Percentiles rank a stretch among this genome's conserved stretches.
Conservation (phyloP, 345 rosid species). For the Iberis pinnata region DNA sequence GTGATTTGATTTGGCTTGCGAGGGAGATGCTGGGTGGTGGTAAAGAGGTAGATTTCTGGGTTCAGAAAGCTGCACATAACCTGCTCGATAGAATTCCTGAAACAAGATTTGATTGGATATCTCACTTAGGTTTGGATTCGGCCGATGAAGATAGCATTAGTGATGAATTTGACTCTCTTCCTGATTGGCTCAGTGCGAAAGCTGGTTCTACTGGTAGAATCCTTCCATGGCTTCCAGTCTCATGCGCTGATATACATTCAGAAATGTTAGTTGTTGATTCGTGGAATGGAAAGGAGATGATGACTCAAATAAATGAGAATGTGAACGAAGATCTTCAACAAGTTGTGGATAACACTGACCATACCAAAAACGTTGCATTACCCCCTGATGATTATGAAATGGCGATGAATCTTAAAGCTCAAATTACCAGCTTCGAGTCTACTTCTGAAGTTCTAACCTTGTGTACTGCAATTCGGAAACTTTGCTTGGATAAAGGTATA, state of each 20-base stretch:
- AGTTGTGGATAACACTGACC: slow-evolving; percentile 26
- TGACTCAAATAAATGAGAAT: slow-evolving; percentile 33
- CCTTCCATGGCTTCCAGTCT: slow-evolving; percentile 68
- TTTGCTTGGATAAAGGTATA: slow-evolving; percentile 40
- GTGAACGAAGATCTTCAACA: slow-evolving; percentile 26
- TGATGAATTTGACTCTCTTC: slow-evolving; percentile 45
- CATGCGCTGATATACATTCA: slow-evolving; percentile 29
- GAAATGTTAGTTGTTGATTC: slow-evolving; percentile 26
- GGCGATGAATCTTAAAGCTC: slow-evolving; percentile 37
- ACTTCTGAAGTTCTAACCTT: slow-evolving; percentile 35
- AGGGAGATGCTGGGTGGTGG: slow-evolving; percentile 34
- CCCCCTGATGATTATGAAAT: slow-evolving; percentile 33
- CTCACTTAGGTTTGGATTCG: slow-evolving; percentile 39
- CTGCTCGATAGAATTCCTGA: slow-evolving; percentile 57
- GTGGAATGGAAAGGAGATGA: slow-evolving; percentile 27
- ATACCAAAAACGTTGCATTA: slow-evolving; percentile 22
- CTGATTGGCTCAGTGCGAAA: slow-evolving; percentile 45
- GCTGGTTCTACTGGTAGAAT: slow-evolving; percentile 21
- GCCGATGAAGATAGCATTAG: slow-evolving; percentile 21
- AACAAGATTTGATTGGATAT: slow-evolving; percentile 34
- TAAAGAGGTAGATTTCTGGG: slow-evolving; percentile 52
- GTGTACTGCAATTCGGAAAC: slow-evolving; percentile 41
- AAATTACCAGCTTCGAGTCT: slow-evolving; percentile 40
- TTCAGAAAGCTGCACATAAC: slow-evolving; percentile 48
- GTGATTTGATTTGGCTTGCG: slow-evolving; percentile 46